phyloP scores from a whole-genome alignment of 2,329 filamentous ascomycete genomes.

The Capronia coronata region DNA sequence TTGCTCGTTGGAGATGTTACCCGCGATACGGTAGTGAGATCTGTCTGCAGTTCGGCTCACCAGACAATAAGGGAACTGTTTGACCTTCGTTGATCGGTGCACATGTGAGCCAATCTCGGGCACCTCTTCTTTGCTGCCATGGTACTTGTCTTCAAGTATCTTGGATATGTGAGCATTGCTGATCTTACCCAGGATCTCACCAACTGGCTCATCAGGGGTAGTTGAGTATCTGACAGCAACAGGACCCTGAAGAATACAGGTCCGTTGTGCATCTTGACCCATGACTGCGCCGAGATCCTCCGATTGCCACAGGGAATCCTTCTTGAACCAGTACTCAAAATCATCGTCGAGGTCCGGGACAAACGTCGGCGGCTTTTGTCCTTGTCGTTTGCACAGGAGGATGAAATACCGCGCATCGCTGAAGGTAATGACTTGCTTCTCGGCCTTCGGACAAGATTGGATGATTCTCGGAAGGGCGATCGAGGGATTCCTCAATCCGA shows the following conservation, averaged over 20 bases:
- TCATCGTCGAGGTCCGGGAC: slow-evolving; percentile 93
- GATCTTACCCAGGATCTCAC: slow-evolving; percentile 87
- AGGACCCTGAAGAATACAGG: slow-evolving; percentile 92
- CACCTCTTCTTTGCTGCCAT: slow-evolving; percentile 63
- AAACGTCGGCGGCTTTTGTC: slow-evolving; percentile 94
- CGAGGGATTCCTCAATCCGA: slow-evolving; percentile 70
- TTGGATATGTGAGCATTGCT: slow-evolving; percentile 85
- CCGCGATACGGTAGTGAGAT: too few species aligned
- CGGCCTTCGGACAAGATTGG: slow-evolving; percentile 81
- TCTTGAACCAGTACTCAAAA: slow-evolving; percentile 99
- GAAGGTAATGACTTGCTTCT: slow-evolving; percentile 88
- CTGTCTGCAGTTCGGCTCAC: too few species aligned
- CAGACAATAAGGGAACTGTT: too few species aligned
- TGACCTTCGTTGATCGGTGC: too few species aligned
- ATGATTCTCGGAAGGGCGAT: too few species aligned
- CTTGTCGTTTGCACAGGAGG: slow-evolving; percentile 79
- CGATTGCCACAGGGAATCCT: slow-evolving; percentile 98
- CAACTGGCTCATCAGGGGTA: slow-evolving; percentile 83
- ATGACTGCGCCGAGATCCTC: slow-evolving; percentile 95
- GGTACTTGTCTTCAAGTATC: slow-evolving; percentile 72
- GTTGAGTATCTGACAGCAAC: slow-evolving; percentile 87
- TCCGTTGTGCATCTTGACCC: slow-evolving; percentile 89
- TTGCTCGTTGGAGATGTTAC: too few species aligned
- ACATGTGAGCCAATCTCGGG: slow-evolving; percentile 85
- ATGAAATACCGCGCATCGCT: slow-evolving; percentile 98